Conservation (phyloP, 148 eudicot genomes). For the Heliamphora exappendiculata region DNA sequence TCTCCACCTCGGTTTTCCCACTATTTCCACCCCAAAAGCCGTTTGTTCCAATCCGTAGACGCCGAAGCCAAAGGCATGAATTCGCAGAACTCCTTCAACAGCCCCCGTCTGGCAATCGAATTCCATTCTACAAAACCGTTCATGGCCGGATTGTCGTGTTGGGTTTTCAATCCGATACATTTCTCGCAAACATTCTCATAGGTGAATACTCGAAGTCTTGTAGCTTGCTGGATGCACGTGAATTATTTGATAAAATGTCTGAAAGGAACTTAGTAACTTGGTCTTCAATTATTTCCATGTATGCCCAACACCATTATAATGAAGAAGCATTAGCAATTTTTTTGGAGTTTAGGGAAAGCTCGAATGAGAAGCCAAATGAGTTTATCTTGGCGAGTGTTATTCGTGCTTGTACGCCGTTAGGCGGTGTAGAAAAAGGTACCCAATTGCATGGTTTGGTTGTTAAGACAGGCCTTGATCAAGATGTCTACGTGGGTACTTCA, state of each 20-base stretch:
- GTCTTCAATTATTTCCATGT: constrained; percentile 54
- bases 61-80: constrained; percentile 22
- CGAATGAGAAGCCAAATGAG: constrained; percentile 42
- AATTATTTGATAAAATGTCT: constrained; percentile 56
- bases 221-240: constrained; percentile 27
- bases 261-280: constrained; percentile 50
- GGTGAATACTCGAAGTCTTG: constrained; percentile 31
- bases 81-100: constrained; percentile 40
- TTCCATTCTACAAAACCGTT: constrained; percentile 27
- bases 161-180: constrained; percentile 44
- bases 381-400: constrained; percentile 47
- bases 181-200: constrained; percentile 47
- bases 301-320: constrained; percentile 27
- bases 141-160: constrained; percentile 37
- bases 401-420: constrained; percentile 38
- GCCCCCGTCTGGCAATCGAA: constrained; percentile 17
- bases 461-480: constrained; percentile 36
- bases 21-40: constrained; percentile 8
- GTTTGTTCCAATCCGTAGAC: constrained; percentile 19
- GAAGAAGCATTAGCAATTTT: constrained; percentile 38
- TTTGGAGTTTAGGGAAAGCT: constrained; percentile 28
- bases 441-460: constrained; percentile 43
- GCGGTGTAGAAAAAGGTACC: constrained; percentile 25
- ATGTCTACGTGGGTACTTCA: constrained; percentile 58
- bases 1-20: constrained; percentile 17